Conservation (phyloP, 768 basidiomycete genomes). For the Sporobolomyces phaffii region DNA sequence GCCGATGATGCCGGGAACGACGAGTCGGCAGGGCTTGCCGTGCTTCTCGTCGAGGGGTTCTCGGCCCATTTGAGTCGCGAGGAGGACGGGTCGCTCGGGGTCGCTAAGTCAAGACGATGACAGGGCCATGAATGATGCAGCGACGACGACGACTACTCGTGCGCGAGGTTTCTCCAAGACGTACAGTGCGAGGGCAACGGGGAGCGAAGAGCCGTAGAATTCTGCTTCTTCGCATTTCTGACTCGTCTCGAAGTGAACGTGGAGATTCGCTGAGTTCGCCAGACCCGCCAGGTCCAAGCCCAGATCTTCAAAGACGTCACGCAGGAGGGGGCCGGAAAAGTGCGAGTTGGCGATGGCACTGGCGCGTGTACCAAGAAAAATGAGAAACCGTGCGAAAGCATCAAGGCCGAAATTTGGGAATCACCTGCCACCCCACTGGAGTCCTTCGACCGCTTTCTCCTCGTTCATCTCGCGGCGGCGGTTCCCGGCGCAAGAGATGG, state of each 20-base stretch:
- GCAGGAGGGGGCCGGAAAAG: slow-evolving; percentile 4
- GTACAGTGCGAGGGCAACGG: slow-evolving; percentile 17
- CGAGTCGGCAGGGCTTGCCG: slow-evolving; percentile 35
- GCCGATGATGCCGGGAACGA: slow-evolving; percentile 60
- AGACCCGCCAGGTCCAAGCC: background rate
- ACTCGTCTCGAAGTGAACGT: slow-evolving; percentile 26
- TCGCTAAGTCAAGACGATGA: slow-evolving; percentile 3
- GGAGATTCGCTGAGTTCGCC: background rate
- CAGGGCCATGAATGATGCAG: no score
- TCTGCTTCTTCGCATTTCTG: slow-evolving; percentile 30
- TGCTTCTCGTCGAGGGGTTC: slow-evolving; percentile 28
- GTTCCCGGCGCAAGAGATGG: slow-evolving; percentile 50
- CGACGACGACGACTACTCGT: no score
- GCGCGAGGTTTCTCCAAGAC: background rate
- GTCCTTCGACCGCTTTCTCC: slow-evolving; percentile 27
- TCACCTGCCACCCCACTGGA: slow-evolving; percentile 21
- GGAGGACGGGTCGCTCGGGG: slow-evolving; percentile 23
- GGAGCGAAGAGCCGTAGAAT: slow-evolving; percentile 14
- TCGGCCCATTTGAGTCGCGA: slow-evolving; percentile 34
- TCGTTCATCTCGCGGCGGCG: slow-evolving; percentile 25
- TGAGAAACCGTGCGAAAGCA: background rate
- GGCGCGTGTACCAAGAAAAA: no score
- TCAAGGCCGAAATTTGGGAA: background rate
- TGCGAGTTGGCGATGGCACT: slow-evolving; percentile 13
- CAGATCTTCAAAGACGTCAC: background rate